Base-by-base conservation (phyloP, 345 rosid genomes). In the Kernera saxatilis region DNA sequence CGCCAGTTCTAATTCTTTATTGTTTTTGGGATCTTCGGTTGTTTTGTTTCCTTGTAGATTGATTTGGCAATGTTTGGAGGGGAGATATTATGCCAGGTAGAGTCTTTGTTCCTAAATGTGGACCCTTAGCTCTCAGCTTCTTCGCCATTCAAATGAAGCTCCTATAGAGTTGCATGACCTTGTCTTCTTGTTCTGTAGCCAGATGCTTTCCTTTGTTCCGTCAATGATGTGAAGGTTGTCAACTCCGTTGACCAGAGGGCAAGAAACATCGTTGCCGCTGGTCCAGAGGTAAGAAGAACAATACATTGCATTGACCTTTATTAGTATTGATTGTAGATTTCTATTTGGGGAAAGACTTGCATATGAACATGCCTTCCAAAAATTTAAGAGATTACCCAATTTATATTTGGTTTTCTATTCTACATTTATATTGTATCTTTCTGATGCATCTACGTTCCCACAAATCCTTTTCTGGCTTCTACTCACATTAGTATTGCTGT, bases 171-270 rank as follows among this genome's bases (percentile, higher is more conserved):
- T 45, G 69, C 30, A 12, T 56, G 43, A 71, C 53, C 54, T 19
- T 49, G 66, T 73, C 46, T 60, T 67, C 39, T 21, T 64, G 44
- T 71, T 80, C 37, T 88, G 81, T 85, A 94, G 99, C 93, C 99
- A 87, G 99, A 94, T 88, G 92, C 97, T 77, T 94, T 94, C 78
- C 92, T 94, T 70, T 94, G 99, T 80, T 94, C 99, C 1, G 67
- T 94, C 75, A 84, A 87, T 76, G 95, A 89, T 82, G 99, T 94
- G 67, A 92, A 89, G 82, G 92, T 90, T 77, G 86, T 74, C 74
- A 89, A 81, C 69, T 64, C 93, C 33, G 72, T 86, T 64, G 89
- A 90, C 79, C 97, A 79, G 25, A 83, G 99, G 69, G 83, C 89
- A 39, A 91, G 91, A 13, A 88, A 94, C 80, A 73, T 79, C 32